Percentiles rank a stretch among this genome's conserved stretches.
Conservation (phyloP, 352 stramenopile genomes). For the Phytophthora rubi region DNA sequence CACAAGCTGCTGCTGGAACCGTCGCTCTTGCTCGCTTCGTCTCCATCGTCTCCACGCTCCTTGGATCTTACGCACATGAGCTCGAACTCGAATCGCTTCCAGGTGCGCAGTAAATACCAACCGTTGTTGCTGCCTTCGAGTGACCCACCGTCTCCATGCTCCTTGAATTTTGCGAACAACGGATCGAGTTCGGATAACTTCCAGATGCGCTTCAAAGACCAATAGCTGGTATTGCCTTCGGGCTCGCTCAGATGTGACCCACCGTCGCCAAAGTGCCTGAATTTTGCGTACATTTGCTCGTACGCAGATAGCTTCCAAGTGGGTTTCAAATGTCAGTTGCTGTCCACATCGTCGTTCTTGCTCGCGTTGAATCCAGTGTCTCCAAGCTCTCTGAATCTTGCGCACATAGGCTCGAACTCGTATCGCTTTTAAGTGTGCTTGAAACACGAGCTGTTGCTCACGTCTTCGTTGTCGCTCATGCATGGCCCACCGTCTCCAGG, state of each 20-base stretch:
- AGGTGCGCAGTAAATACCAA: conserved; percentile 6
- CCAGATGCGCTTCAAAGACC: conserved; percentile 1
- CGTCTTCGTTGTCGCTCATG: conserved; percentile 1
- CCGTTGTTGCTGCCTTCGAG: conserved; percentile 5
- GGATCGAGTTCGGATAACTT: conserved; percentile 8
- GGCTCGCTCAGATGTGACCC: not conserved
- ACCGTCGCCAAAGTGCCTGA: conserved; percentile 11
- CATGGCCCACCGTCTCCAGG: conserved; percentile 17
- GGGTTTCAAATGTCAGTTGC: conserved; percentile 6
- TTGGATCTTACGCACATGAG: conserved; percentile 21
- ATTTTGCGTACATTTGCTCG: conserved; percentile 14
- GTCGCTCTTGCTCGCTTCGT: not conserved
- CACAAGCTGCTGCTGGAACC: conserved; percentile 4
- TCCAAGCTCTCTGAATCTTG: conserved; percentile 30
- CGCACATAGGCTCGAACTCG: conserved; percentile 8
- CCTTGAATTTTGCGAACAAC: conserved; percentile 33
- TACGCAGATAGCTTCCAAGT: conserved; percentile 6
- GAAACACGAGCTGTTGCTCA: conserved; percentile 6
- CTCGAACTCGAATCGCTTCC: conserved; percentile 13
- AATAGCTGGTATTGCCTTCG: conserved; percentile 11
- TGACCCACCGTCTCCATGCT: conserved; percentile 26
- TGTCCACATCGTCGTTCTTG: conserved; percentile 8
- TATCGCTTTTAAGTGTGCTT: conserved; percentile 14
- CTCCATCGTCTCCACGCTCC: conserved; percentile 15
- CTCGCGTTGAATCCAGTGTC: conserved; percentile 5